These are phyloP conservation scores for Ramularia endophylla DNA, from an alignment of 2,329 filamentous ascomycete genomes.

Conservation along the genomic window DNA sequence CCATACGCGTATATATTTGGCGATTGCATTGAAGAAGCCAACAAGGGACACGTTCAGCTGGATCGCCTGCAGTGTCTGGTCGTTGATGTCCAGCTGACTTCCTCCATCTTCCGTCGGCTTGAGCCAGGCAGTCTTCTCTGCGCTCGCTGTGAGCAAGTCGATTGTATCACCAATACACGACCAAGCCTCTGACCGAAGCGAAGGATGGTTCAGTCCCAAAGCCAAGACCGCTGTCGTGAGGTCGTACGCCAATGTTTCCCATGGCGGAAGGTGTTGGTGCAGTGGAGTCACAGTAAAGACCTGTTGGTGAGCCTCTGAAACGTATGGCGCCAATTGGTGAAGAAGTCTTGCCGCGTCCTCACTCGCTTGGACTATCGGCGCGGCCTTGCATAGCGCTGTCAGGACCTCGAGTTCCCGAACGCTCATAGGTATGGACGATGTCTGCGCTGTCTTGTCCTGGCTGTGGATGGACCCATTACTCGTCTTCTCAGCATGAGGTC, in stretches of 20 bases:
- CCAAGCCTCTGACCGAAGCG: conserved; percentile 60
- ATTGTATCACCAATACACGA: conserved; percentile 67
- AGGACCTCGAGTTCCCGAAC: conserved; percentile 89
- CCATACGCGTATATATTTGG: conserved; percentile 77
- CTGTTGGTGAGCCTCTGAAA: conserved; percentile 78
- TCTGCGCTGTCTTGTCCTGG: conserved; percentile 7
- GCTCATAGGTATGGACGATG: conserved; percentile 39
- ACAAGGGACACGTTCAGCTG: conserved; percentile 79
- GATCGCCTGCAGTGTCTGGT: conserved; percentile 37
- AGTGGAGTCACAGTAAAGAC: conserved; percentile 72
- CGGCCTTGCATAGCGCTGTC: conserved; percentile 84
- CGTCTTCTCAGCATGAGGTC: neutral
- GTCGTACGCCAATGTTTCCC: conserved; percentile 73
- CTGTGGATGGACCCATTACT: conserved; percentile 17
- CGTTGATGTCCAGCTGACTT: conserved; percentile 17
- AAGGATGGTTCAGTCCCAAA: conserved; percentile 66
- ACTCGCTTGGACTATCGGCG: conserved; percentile 63
- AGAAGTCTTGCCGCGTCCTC: conserved; percentile 73
- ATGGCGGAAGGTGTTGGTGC: conserved; percentile 77
- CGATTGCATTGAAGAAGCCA: conserved; percentile 80
- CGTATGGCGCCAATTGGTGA: conserved; percentile 74
- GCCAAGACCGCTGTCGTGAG: conserved; percentile 77
- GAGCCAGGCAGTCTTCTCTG: conserved; percentile 45
- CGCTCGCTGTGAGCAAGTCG: conserved; percentile 59
- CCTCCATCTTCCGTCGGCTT: conserved; percentile 18